Conservation (phyloP, 106 monocot genomes). For the Cymbidium sinense region DNA sequence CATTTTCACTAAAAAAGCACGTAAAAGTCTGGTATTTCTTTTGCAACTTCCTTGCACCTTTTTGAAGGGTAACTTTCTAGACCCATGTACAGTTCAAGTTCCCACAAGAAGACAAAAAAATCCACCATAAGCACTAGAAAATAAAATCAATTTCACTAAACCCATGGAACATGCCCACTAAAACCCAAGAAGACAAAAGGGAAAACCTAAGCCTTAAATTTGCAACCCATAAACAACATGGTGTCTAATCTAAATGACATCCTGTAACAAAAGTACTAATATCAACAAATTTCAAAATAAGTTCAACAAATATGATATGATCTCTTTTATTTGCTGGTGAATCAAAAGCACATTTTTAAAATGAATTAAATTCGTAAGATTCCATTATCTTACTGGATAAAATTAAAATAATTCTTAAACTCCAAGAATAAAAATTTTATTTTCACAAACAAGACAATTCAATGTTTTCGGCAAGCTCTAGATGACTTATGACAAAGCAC, state of each 20-base stretch:
- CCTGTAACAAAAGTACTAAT: background rate
- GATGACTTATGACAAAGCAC: background rate
- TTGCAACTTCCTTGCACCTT: background rate
- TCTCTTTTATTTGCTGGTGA: background rate
- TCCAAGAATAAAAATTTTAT: background rate
- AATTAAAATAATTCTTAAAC: constrained; percentile 3
- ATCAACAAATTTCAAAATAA: background rate
- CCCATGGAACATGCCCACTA: background rate
- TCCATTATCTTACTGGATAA: background rate
- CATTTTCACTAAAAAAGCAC: background rate
- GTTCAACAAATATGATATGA: background rate
- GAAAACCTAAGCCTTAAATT: background rate
- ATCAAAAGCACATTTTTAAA: background rate
- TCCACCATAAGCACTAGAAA: background rate
- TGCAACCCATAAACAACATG: background rate
- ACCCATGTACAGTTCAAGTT: background rate
- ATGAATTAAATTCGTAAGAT: background rate
- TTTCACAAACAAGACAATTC: background rate
- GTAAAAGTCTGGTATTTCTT: background rate
- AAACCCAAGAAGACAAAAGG: background rate
- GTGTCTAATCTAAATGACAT: background rate
- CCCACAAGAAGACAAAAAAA: background rate
- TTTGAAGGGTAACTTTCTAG: background rate
- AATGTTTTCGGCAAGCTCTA: background rate
- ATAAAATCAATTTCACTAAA: background rate